Conservation (phyloP, 169 alveolate genomes). For the Cryptosporidium viatorum region DNA sequence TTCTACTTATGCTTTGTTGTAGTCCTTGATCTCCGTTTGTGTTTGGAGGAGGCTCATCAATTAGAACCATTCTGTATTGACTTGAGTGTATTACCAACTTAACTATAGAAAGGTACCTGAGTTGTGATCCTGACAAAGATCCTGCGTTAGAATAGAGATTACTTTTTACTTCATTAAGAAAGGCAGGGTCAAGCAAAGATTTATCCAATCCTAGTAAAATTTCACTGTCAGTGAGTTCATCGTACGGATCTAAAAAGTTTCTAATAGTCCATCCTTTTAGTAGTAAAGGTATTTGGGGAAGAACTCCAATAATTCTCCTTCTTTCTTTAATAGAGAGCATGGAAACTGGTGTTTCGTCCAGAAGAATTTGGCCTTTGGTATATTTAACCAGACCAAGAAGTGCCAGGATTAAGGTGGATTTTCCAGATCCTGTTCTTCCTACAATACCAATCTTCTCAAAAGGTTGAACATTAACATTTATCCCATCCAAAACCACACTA, state of each 20-base stretch:
- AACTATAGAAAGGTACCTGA: slow-evolving; percentile 83
- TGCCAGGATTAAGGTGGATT: slow-evolving; percentile 78
- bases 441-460: slow-evolving; percentile 79
- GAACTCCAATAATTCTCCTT: slow-evolving; percentile 76
- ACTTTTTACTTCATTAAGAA: slow-evolving; percentile 6
- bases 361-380: slow-evolving; percentile 76
- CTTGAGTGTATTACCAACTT: slow-evolving; percentile 80
- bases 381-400: slow-evolving; percentile 78
- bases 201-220: slow-evolving; percentile 76
- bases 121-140: slow-evolving; percentile 77
- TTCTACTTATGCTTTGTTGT: slow-evolving; percentile 4
- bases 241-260: slow-evolving; percentile 78
- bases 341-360: slow-evolving; percentile 76
- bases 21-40: slow-evolving; percentile 4
- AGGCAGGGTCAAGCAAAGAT: slow-evolving; percentile 36
- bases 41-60: slow-evolving; percentile 86
- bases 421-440: slow-evolving; percentile 82
- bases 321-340: slow-evolving; percentile 68
- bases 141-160: slow-evolving; percentile 63
- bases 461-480: slow-evolving; percentile 76
- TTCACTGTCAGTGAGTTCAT: slow-evolving; percentile 75
- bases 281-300: slow-evolving; percentile 80
- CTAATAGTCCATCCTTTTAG: slow-evolving; percentile 79
- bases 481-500: slow-evolving; percentile 14
- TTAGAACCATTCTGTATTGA: slow-evolving; percentile 80